These are phyloP conservation scores for Fusarium siculi DNA, from an alignment of 2,329 filamentous ascomycete genomes.

Conservation along the genomic window DNA sequence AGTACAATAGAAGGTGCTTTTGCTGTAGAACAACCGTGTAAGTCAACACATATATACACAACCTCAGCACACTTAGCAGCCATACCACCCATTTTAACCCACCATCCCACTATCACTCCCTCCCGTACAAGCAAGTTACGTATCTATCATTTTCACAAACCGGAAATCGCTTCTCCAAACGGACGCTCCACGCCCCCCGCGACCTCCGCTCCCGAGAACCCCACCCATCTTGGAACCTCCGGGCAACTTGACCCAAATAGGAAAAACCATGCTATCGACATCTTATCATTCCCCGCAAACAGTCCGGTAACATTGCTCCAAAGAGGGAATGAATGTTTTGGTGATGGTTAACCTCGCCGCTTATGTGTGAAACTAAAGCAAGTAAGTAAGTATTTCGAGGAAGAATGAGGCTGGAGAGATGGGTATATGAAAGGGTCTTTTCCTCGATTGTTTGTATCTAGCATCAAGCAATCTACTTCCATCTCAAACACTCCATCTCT, in stretches of 20 bases:
- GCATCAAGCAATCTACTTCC: not conserved
- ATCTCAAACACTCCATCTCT: constrained; percentile 1
- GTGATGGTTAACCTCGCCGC: not conserved
- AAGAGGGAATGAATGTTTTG: constrained; percentile 19
- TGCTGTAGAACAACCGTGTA: constrained; percentile 6
- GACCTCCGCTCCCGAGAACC: constrained; percentile 1
- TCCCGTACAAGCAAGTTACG: not conserved
- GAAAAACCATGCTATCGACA: constrained; percentile 31
- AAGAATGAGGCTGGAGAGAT: not conserved
- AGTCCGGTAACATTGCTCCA: constrained; percentile 28
- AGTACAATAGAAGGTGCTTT: not conserved
- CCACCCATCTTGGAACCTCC: constrained; percentile 5
- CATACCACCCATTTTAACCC: constrained; percentile 11
- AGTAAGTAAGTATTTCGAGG: not conserved
- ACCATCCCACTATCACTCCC: not conserved
- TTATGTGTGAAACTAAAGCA: not conserved
- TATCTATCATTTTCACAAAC: constrained; percentile 1
- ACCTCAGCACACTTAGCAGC: not conserved
- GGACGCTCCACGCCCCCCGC: constrained; percentile 14
- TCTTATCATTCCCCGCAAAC: constrained; percentile 14
- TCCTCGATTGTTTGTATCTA: not conserved
- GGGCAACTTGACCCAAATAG: constrained; percentile 34
- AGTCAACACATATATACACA: constrained; percentile 14
- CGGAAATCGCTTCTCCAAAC: constrained; percentile 30
- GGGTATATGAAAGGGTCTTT: constrained; percentile 23